Evolutionary conservation across 805 yeast species (phyloP), one percentile per base, ranked within the genome.

Genomic region (Kodamaea nitidulidarum): DNA sequence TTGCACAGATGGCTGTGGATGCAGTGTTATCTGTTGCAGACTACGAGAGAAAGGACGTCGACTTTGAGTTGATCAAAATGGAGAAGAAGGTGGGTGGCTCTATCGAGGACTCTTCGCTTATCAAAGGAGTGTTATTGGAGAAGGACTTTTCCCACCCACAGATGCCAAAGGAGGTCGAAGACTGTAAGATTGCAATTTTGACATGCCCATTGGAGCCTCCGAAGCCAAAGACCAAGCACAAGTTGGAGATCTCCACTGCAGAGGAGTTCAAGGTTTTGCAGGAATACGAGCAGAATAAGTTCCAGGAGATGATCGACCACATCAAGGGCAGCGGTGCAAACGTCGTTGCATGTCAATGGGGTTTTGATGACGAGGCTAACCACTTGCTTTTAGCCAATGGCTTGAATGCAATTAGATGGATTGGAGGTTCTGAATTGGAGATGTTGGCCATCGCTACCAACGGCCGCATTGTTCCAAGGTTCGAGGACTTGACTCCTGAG

Each of bases 121-220:
- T 93, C 54, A 81, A 77, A 52, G 99, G 99, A 62, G 97, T 93
- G 32, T 76, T 93, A 31, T 71, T 93, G 43, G 98, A 93, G 64
- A 93, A 93, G 67, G 98, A 93, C 56, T 91, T 90, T 64, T 88
- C 96, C 1, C 98, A 93, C 63, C 96, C 98, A 3, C 99, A 93
- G 66, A 93, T 93, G 98, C 93, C 96, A 37, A 87, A 87, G 57
- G 61, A 63, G 39, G 75, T 91, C 33, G 58, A 63, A 37, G 84
- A 88, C 61, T 95, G 88, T 48, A 88, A 86, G 60, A 75, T 93
- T 45, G 98, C 98, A 35, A 91, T 93, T 49, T 74, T 93, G 58
- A 93, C 99, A 2, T 91, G 98, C 70, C 98, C 99, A 52, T 93
- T 93, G 59, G 99, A 93, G 71, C 99, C 99, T 29, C 99, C 99